phyloP scores from a whole-genome alignment of 2,329 filamentous ascomycete species.

The Trichoderma arundinaceum region DNA sequence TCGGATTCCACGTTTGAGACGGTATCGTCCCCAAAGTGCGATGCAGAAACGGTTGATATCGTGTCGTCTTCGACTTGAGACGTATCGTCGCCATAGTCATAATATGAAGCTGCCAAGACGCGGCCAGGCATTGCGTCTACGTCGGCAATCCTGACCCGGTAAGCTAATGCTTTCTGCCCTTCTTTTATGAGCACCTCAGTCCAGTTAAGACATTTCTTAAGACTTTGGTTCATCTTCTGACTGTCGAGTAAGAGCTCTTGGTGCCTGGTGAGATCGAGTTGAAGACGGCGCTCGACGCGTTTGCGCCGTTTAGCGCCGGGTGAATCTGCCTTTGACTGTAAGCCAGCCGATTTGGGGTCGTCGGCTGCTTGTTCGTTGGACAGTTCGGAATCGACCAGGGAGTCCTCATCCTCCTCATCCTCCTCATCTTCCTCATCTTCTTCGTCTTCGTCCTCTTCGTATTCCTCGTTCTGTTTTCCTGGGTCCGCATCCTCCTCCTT shows the following conservation, averaged over 20 bases:
- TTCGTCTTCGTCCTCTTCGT: conserved; percentile 51
- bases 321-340: conserved; percentile 46
- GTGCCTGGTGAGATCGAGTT: conserved; percentile 85
- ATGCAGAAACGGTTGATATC: conserved; percentile 35
- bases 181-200: conserved; percentile 91
- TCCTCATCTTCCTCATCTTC: conserved; percentile 51
- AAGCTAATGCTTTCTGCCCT: conserved; percentile 84
- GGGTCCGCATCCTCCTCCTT: conserved; percentile 39
- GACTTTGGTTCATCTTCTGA: conserved; percentile 93
- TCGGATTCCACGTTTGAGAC: conserved; percentile 37
- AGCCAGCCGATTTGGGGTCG: conserved; percentile 10
- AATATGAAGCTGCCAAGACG: conserved; percentile 72
- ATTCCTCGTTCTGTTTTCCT: conserved; percentile 47
- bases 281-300: conserved; percentile 81
- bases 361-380: conserved; percentile 49
- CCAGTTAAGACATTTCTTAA: conserved; percentile 87
- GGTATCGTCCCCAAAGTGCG: conserved; percentile 32
- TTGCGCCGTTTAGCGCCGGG: conserved; percentile 59
- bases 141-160: conserved; percentile 78
- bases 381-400: conserved; percentile 58
- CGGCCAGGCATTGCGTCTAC: conserved; percentile 72
- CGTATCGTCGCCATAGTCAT: conserved; percentile 53
- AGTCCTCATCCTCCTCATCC: conserved; percentile 53
- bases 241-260: conserved; percentile 86
- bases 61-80: conserved; percentile 35